Conservation (phyloP, 441 rosid genomes). For the Dalechampia spathulata region DNA sequence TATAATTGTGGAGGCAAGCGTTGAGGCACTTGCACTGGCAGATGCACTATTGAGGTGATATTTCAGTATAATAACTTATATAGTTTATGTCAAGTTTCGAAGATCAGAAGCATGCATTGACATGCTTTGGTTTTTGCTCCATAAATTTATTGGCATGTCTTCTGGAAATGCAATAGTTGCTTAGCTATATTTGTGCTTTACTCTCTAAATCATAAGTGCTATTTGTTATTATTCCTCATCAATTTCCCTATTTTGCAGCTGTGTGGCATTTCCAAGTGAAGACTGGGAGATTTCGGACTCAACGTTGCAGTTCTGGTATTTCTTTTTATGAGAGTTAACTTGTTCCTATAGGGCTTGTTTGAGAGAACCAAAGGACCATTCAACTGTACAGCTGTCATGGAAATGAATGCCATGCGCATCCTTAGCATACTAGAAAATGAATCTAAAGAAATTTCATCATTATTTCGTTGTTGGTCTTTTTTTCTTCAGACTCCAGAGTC, state of each 20-base stretch:
- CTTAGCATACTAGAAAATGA: background rate
- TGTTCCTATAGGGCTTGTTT: too few relatives aligned
- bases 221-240: constrained; percentile 10
- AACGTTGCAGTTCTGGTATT: constrained; percentile 93
- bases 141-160: background rate
- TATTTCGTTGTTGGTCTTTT: background rate
- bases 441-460: background rate
- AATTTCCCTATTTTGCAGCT: constrained; percentile 40
- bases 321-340: constrained; percentile 1
- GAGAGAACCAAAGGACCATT: too few relatives aligned
- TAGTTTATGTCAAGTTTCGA: background rate
- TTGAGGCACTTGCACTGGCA: constrained; percentile 68
- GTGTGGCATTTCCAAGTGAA: constrained; percentile 90
- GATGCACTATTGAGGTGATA: constrained; percentile 78
- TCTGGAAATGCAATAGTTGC: background rate
- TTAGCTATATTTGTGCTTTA: background rate
- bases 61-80: constrained; percentile 11
- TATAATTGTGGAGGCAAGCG: constrained; percentile 80
- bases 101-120: background rate
- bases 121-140: background rate
- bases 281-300: constrained; percentile 99
- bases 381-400: too few relatives aligned
- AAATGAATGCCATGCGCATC: background rate
- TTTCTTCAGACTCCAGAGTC: background rate
- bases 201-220: background rate